Percentiles rank a stretch among this genome's conserved stretches.
phyloP scores from a whole-genome alignment of 441 rosid species.

The Gossypium lobatum region DNA sequence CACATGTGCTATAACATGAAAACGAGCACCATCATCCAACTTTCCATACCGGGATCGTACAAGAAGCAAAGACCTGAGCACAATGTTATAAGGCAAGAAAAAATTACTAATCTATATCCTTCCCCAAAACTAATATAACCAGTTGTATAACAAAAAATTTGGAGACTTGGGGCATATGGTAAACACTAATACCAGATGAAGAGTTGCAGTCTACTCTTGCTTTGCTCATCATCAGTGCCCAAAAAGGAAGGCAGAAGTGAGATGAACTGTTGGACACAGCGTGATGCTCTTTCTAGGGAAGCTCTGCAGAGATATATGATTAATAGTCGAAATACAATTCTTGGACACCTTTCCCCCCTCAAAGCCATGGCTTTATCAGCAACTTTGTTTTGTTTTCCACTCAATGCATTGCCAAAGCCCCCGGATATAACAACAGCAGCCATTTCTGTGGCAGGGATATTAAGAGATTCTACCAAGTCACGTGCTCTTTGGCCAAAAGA shows the following conservation, averaged over 20 bases:
- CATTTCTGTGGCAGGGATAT: conserved; percentile 99
- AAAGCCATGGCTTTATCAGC: conserved; percentile 95
- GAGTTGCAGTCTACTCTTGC: conserved; percentile 89
- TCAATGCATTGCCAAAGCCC: conserved; percentile 90
- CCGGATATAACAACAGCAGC: conserved; percentile 97
- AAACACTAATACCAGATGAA: conserved; percentile 58
- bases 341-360: conserved; percentile 94
- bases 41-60: conserved; percentile 76
- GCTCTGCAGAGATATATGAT: conserved; percentile 80
- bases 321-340: conserved; percentile 83
- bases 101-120: not conserved
- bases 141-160: conserved; percentile 6
- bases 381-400: conserved; percentile 75
- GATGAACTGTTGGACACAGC: conserved; percentile 82
- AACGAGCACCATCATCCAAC: conserved; percentile 92
- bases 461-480: conserved; percentile 92
- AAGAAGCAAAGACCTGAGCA: conserved; percentile 74
- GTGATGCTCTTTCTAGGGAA: conserved; percentile 85
- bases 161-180: not conserved
- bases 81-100: conserved; percentile 12
- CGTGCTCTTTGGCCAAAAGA: conserved; percentile 98
- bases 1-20: conserved; percentile 88
- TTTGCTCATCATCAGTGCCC: conserved; percentile 85
- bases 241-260: conserved; percentile 81
- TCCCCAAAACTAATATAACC: not conserved